A percentile compares a stretch with the other conserved stretches of the same genome.
phyloP scores from a whole-genome alignment of 768 basidiomycete species.

The Leccinum subgranulosum region DNA sequence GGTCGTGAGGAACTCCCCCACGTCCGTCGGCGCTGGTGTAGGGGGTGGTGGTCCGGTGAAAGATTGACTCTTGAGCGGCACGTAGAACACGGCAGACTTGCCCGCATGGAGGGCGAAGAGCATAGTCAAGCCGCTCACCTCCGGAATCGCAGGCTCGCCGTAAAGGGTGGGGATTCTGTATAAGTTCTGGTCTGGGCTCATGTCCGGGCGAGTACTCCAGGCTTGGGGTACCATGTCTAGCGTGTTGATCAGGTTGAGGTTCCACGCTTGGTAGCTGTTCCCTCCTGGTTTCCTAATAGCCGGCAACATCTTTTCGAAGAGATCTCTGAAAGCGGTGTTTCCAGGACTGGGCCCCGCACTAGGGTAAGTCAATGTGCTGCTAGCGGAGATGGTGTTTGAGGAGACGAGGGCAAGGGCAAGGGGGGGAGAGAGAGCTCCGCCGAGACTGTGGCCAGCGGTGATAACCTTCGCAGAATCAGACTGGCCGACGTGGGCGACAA shows the following conservation, averaged over 20 bases:
- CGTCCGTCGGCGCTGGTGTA: background rate
- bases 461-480: conserved; percentile 1
- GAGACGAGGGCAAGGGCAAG: conserved; percentile 3
- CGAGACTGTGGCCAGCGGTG: conserved; percentile 13
- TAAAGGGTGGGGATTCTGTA: conserved; percentile 2
- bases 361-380: conserved; percentile 2
- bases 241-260: conserved; percentile 11
- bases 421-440: conserved; percentile 9
- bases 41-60: background rate
- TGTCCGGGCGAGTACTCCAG: background rate
- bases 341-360: conserved; percentile 12
- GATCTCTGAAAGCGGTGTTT: conserved; percentile 1
- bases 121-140: background rate
- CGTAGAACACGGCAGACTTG: background rate
- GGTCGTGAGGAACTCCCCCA: background rate
- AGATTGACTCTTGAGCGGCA: background rate
- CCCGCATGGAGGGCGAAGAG: background rate
- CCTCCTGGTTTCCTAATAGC: background rate
- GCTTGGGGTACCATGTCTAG: conserved; percentile 15
- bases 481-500: background rate
- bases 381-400: background rate
- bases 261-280: conserved; percentile 7
- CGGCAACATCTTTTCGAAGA: conserved; percentile 1
- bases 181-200: background rate
- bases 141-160: background rate